Evolutionary conservation across 108 stramenopile species (phyloP), one percentile per base, ranked within the genome.

Genomic region (Aurantiochytrium sp.): DNA sequence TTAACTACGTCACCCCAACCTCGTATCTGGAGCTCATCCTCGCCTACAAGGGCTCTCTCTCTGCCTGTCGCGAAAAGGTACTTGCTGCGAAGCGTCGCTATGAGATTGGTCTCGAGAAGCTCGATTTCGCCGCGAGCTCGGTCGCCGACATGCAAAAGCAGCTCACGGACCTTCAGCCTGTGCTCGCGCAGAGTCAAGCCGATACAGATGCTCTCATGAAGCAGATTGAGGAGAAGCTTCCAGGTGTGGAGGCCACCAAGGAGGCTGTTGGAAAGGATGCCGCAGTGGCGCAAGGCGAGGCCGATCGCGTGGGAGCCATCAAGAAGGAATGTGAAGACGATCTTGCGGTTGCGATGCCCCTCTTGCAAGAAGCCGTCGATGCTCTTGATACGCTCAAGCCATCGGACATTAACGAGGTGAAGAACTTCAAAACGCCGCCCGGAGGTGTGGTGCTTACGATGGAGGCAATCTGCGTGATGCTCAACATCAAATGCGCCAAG

Each of bases 1-100:
- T 88, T 72, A 94, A 93, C 72, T 95, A 95, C 73, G 94, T 95
- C 42, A 95, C 95, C 18, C 95, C 95, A 25, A 95, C 95, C 35
- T 90, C 89, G 59, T 95, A 94, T 90, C 44, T 95, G 64, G 95
- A 95, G 60, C 87, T 95, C 14, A 94, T 95, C 53, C 51, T 91
- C 44, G 94, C 94, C 16, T 95, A 93, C 91, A 94, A 94, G 89
- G 87, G 60, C 5, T 87, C 91, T 4, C 92, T 95, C 4, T 91
- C 64, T 5, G 44, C 45, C 4, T 91, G 91, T 60, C 91, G 94
- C 5, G 76, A 64, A 3, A 89, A 94, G 42, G 92, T 95, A 12
- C 44, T 57, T 42, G 44, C 57, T 4, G 91, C 89, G 0, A 89
- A 89, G 25, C 43, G 58, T 19, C 55, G 95, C 4, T 95, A 95